phyloP scores from a whole-genome alignment of 106 monocot species.

The Vanilla planifolia region DNA sequence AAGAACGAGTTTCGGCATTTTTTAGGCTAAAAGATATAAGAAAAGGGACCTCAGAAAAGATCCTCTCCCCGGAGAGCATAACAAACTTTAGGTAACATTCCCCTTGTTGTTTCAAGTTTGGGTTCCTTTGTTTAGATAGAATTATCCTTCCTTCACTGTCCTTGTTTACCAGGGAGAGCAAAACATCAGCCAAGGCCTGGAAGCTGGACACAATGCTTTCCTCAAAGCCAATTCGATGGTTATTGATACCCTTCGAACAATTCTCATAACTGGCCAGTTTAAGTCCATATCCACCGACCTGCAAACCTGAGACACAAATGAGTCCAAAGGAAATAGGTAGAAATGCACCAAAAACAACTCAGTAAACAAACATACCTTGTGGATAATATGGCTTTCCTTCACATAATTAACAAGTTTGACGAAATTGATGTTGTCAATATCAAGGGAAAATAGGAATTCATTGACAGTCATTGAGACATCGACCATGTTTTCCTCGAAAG shows the following conservation, averaged over 20 bases:
- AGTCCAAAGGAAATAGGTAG: neutral
- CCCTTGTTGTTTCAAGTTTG: slow-evolving; percentile 20
- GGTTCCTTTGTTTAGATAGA: slow-evolving; percentile 37
- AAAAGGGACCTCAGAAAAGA: slow-evolving; percentile 75
- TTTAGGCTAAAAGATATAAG: neutral
- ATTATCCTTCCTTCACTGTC: slow-evolving; percentile 84
- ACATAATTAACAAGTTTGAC: slow-evolving; percentile 75
- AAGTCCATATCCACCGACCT: slow-evolving; percentile 84
- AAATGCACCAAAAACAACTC: neutral
- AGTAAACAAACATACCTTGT: slow-evolving; percentile 56
- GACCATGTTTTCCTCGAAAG: slow-evolving; percentile 10
- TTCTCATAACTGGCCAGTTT: slow-evolving; percentile 26
- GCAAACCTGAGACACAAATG: neutral
- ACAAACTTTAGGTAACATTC: slow-evolving; percentile 81
- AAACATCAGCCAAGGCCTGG: slow-evolving; percentile 68
- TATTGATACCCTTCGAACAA: slow-evolving; percentile 8
- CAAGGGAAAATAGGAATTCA: slow-evolving; percentile 86
- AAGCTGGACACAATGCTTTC: slow-evolving; percentile 64
- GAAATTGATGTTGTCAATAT: slow-evolving; percentile 94
- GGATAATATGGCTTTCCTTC: slow-evolving; percentile 79
- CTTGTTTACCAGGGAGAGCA: slow-evolving; percentile 64
- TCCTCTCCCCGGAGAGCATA: slow-evolving; percentile 87
- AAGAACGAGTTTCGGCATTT: neutral
- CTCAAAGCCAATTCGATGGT: slow-evolving; percentile 23
- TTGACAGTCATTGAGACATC: slow-evolving; percentile 71